Evolutionary conservation across 768 basidiomycete species (phyloP), one percentile per base, ranked within the genome.

Genomic region (Tremella yokohamensis): DNA sequence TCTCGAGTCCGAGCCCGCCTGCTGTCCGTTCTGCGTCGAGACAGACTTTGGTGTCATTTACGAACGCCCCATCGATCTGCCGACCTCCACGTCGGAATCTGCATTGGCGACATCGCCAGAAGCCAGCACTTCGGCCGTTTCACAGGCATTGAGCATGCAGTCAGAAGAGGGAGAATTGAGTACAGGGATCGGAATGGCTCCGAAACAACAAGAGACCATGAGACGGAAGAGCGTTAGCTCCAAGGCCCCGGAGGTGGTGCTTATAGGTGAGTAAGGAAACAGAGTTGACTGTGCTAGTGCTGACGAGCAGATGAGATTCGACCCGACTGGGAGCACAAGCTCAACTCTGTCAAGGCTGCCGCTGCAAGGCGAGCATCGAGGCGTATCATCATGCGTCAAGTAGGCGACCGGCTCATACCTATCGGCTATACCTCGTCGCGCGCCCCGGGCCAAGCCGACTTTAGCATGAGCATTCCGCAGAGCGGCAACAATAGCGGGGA

Each of bases 11-110:
- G 96, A 99, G 70, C 91, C 92, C 1, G 92, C 94, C 13, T 89
- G 90, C 1, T 99, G 96, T 75, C 96, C 96, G 6, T 99, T 89
- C 74, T 99, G 96, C 68, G 90, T 97, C 29, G 94, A 97, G 78
- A 87, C 92, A 47, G 93, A 97, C 78, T 98, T 98, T 76, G 96
- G 96, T 25, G 80, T 97, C 39, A 84, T 91, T 34, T 99, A 99
- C 75, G 51, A 85, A 87, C 48, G 87, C 85, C 68, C 71, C 1
- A 38, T 55, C 6, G 39, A 42, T 0, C 48, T 52, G 8, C 57
- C 45, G 2, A 60, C 62, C 18, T 45, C 49, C 6, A 45, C 61
- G 11, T 20, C 18, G n/a, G 49, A 49, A 18, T 61, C 60, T 3
- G 65, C 68, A 2, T 52, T 72, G 13, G 63, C 65, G 11, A 62